Conservation (phyloP, 2,329 filamentous ascomycete species). For the Verticillium dahliae region DNA sequence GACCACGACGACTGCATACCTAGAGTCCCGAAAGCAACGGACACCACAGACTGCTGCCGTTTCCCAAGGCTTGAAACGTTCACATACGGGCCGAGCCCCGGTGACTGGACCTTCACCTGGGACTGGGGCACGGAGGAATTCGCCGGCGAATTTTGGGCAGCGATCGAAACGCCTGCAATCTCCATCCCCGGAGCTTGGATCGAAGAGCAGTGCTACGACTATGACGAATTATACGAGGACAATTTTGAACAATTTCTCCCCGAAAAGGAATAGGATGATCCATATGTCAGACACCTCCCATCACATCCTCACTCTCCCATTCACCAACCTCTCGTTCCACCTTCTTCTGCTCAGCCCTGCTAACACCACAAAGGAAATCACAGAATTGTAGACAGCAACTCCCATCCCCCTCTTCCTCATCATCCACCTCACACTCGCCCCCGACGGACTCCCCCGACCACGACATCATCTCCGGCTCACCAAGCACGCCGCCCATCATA, state of each 20-base stretch:
- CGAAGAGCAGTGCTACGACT: neutral
- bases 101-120: slow-evolving; percentile 3
- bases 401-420: neutral
- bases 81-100: neutral
- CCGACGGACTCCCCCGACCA: neutral
- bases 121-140: neutral
- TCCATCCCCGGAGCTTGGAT: neutral
- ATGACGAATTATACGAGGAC: neutral
- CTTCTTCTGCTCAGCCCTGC: neutral
- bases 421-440: neutral
- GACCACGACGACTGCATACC: neutral
- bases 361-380: neutral
- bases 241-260: neutral
- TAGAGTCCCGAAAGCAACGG: no score
- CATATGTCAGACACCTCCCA: neutral
- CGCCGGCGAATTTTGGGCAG: slow-evolving; percentile 4
- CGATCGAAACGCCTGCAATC: neutral
- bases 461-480: neutral
- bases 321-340: neutral
- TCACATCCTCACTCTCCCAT: neutral
- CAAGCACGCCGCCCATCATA: neutral
- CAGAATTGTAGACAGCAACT: slow-evolving; percentile 4
- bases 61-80: neutral
- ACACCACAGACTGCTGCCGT: neutral
- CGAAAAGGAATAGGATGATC: neutral